Base-by-base conservation (phyloP, 805 yeast species). In the Pichia exigua region DNA sequence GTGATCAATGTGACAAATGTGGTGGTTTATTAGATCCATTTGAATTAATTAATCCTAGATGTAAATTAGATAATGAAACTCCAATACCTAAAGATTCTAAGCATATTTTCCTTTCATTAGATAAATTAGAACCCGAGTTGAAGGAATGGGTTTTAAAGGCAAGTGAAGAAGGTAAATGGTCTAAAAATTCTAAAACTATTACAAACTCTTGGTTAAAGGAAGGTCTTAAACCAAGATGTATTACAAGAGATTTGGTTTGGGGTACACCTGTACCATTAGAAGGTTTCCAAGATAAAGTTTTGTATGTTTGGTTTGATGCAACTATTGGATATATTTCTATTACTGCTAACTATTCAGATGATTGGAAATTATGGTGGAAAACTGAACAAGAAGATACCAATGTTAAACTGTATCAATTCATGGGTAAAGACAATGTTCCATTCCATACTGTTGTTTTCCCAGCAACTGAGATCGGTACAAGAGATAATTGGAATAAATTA, bases 361-460 rank as follows among this genome's bases (percentile, higher is more conserved):
- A 76, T 49, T 92, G 98, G 98, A 72, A 77, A 62, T 66, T 80
- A 60, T 92, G 99, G 99, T 94, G 99, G 99, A 38, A 55, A 50
- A 49, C 47, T 45, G 51, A 47, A n/a, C 81, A 80, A 61, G 76
- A 86, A 64, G 95, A 96, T n/a, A 89, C 90, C 49, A 68, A 90
- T 56, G 97, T 94, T 57, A 72, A 86, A 58, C 74, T 94, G 59
- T 89, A 87, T 68, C 99, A 94, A 74, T 94, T 94, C 69, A 94
- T 94, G 99, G 99, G 99, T 71, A 94, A 94, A 69, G 99, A 94
- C 71, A 94, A 94, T 65, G 97, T 91, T 62, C 97, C 98, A 32
- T 94, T 94, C 88, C 99, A 94, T 67, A 86, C 97, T 1, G 99
- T 94, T 51, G 95, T 94, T 51, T 94, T 92, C 89, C 99, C 99